A percentile compares a stretch with the other conserved stretches of the same genome.
Evolutionary conservation across 73 alveolate species (phyloP).

Genomic region (Paraurostyla sp.): DNA sequence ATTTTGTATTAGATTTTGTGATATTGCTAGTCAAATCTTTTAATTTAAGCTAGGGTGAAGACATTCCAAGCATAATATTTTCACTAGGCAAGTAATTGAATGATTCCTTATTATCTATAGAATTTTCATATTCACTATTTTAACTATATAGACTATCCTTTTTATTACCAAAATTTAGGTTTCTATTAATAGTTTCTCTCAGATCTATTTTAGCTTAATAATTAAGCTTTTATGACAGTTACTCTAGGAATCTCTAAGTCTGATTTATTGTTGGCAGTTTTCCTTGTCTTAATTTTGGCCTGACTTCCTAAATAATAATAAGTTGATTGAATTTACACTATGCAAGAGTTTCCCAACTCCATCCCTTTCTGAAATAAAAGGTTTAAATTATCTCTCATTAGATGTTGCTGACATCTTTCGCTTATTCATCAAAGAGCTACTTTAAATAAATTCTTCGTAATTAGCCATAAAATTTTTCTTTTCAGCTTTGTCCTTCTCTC

Average conservation of each 20-base stretch:
- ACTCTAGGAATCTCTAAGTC: conserved; percentile 17
- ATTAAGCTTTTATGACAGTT: conserved; percentile 21
- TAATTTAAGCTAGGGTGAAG: too few species aligned
- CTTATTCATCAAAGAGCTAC: not conserved
- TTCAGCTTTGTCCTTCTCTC: not conserved
- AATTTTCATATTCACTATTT: too few species aligned
- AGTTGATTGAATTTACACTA: not conserved
- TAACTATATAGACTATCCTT: too few species aligned
- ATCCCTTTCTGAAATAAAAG: conserved; percentile 30
- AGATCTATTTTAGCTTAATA: conserved; percentile 12
- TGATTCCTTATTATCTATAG: too few species aligned
- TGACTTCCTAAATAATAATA: not conserved
- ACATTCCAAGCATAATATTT: too few species aligned
- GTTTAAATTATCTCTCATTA: not conserved
- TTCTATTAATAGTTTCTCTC: conserved; percentile 9
- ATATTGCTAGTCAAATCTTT: too few species aligned
- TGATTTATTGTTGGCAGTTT: conserved; percentile 1
- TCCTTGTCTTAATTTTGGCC: not conserved
- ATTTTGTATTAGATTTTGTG: too few species aligned
- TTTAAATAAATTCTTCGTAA: not conserved
- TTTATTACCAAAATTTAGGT: not conserved
- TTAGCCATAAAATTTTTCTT: too few species aligned
- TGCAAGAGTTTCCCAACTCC: conserved; percentile 12
- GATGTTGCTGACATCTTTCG: not conserved
- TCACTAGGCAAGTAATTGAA: too few species aligned